Evolutionary conservation across 805 yeast species (phyloP), one percentile per base, ranked within the genome.

Genomic region (Jamesozyma spencerorum): DNA sequence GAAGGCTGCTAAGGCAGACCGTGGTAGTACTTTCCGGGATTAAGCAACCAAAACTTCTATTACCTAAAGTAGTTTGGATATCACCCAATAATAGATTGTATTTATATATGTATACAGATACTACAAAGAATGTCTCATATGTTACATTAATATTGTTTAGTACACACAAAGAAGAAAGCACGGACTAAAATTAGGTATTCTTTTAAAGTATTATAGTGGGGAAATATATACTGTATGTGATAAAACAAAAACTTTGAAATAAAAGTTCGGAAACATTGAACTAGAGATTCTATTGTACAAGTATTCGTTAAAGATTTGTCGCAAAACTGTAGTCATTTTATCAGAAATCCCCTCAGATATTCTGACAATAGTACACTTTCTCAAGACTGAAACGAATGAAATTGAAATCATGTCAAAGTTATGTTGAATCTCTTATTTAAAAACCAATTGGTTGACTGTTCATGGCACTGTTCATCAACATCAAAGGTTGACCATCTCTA

Each of bases 401-500:
- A 28, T 12, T 28, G 14, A 12, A 5, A 14, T 13, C 3, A 14
- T 20, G 2, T 28, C 10, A 15, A 20, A n/a, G 5, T 13, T 22
- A 4, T n/a, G n/a, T n/a, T n/a, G n/a, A n/a, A n/a, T n/a, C n/a
- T 18, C 8, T 12, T 65, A 50, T 75, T 78, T 53, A 85, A 82
- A 62, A 81, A 40, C 87, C 87, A 28, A 86, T 81, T 42, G 81
- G 70, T 61, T 80, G 85, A 63, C 70, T 73, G 31, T 83, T 83
- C 53, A 80, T 57, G n/a, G 79, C 66, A 40, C 94, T 92, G 57
- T 81, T 85, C 36, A 94, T 86, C 54, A 90, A 73, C 77, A 88
- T 70, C 59, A 88, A 72, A 44, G 87, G 81, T 55, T 79, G 82
- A 8, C 80, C 81, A 35, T 70, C 74, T 29, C 77, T 66, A 26